phyloP scores from a whole-genome alignment of 192 early-diverging fungal genomes.

The Pilobolus umbonatus region DNA sequence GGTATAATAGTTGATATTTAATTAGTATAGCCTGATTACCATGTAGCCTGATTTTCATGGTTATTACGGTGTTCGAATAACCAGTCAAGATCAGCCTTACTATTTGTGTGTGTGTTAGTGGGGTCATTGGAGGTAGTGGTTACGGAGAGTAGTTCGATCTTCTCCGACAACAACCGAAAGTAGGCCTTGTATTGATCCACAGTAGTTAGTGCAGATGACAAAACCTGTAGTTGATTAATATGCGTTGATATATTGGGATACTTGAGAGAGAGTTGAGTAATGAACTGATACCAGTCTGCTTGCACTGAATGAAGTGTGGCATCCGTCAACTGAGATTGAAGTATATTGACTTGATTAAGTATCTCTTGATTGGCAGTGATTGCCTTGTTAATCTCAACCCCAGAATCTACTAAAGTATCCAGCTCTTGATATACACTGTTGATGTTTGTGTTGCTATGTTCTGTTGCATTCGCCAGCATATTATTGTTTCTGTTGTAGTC shows the following conservation, averaged over 20 bases:
- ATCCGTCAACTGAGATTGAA: background rate
- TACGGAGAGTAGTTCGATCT: background rate
- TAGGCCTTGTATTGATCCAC: conserved; percentile 4
- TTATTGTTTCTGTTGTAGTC: conserved; percentile 28
- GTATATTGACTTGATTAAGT: conserved; percentile 1
- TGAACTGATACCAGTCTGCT: conserved; percentile 12
- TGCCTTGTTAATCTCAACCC: background rate
- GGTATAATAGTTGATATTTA: too few species aligned
- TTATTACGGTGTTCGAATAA: background rate
- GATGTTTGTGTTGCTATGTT: conserved; percentile 9
- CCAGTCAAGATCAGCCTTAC: background rate
- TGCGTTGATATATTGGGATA: conserved; percentile 11
- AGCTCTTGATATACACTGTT: conserved; percentile 13
- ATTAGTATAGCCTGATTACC: too few species aligned
- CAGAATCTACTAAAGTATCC: background rate
- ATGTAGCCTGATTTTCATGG: background rate
- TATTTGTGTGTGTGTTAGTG: background rate
- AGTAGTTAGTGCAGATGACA: background rate
- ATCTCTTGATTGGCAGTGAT: conserved; percentile 1
- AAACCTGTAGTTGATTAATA: background rate
- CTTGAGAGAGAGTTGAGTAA: background rate
- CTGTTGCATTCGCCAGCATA: background rate
- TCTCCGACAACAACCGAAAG: background rate
- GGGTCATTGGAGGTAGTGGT: background rate
- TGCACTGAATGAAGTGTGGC: conserved; percentile 13